phyloP scores from a whole-genome alignment of 108 stramenopile genomes.

The Aureococcus anophagefferens region DNA sequence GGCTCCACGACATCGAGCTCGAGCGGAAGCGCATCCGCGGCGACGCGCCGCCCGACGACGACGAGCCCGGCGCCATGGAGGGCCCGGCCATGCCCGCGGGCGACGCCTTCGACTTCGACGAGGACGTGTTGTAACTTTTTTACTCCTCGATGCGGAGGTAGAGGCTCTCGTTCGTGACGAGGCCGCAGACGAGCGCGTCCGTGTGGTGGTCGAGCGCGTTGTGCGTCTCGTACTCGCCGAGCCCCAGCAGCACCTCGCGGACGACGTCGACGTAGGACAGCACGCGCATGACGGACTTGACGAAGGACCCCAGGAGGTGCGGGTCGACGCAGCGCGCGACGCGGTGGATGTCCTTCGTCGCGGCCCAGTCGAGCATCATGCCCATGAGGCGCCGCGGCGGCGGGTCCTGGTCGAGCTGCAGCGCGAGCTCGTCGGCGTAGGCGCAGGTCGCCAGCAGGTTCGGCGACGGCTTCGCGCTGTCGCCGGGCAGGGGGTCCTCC shows the following conservation, averaged over 20 bases:
- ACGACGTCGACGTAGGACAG: background rate
- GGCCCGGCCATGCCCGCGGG: too few species aligned
- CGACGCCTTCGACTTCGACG: too few species aligned
- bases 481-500: background rate
- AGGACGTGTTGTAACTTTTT: too few species aligned
- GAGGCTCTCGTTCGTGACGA: background rate
- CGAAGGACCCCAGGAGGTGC: background rate
- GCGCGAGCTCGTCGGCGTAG: background rate
- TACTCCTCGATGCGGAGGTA: background rate
- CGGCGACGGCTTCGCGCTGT: background rate
- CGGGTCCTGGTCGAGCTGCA: background rate
- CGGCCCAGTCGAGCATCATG: background rate
- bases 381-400: background rate
- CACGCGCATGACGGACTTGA: background rate
- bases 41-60: too few species aligned
- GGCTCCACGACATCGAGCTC: too few species aligned
- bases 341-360: background rate
- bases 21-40: too few species aligned
- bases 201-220: background rate
- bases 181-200: background rate
- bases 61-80: too few species aligned
- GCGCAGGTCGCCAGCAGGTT: background rate
- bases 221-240: background rate
- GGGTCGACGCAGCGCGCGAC: background rate
- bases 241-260: background rate